Evolutionary conservation across 108 stramenopile species (phyloP).

Genomic region (Epithemia pelagica): DNA sequence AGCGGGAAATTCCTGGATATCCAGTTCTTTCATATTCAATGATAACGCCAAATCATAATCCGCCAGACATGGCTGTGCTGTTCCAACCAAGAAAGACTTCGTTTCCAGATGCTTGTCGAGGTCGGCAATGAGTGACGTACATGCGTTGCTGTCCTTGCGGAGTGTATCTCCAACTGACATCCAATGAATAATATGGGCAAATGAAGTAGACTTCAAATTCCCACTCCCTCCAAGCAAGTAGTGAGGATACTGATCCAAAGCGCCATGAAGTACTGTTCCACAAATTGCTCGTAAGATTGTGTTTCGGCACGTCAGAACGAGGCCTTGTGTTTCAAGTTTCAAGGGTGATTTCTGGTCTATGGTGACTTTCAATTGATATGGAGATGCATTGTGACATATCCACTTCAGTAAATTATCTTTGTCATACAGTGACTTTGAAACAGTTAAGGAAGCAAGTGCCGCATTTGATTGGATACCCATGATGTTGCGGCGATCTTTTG

Average conservation of each 20-base stretch:
- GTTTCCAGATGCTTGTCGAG: constrained; percentile 53
- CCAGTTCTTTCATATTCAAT: constrained; percentile 14
- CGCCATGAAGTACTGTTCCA: constrained; percentile 55
- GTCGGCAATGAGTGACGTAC: constrained; percentile 22
- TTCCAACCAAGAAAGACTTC: constrained; percentile 49
- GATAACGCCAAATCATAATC: constrained; percentile 69
- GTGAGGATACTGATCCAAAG: constrained; percentile 47
- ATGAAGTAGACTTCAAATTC: constrained; percentile 22
- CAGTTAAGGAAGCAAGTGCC: constrained; percentile 50
- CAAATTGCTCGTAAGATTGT: constrained; percentile 65
- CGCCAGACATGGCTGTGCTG: constrained; percentile 41
- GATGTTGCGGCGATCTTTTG: too few relatives aligned
- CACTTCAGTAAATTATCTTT: constrained; percentile 50
- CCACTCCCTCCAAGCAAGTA: constrained; percentile 65
- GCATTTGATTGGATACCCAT: not conserved
- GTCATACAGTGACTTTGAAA: constrained; percentile 28
- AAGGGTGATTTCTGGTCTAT: constrained; percentile 37
- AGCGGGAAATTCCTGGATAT: not conserved
- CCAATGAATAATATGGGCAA: constrained; percentile 29
- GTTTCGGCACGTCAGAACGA: constrained; percentile 54
- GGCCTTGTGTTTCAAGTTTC: constrained; percentile 29
- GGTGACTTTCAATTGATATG: constrained; percentile 42
- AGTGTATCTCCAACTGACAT: constrained; percentile 63
- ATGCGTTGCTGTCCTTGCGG: constrained; percentile 6
- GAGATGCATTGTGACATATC: constrained; percentile 35